phyloP scores from a whole-genome alignment of 192 early-diverging fungal species.

The Piromyces finnis region DNA sequence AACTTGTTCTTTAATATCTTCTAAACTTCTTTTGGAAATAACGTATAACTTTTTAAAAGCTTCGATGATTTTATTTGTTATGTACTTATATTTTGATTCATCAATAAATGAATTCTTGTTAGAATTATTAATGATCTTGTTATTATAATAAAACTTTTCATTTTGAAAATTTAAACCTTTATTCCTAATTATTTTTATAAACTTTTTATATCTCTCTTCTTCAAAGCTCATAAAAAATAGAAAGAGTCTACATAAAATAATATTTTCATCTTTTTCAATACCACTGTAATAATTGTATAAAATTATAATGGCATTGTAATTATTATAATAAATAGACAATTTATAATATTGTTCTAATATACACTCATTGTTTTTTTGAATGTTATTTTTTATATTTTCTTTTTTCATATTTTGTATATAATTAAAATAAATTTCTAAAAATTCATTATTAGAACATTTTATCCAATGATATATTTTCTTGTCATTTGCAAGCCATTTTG shows the following conservation, averaged over 20 bases:
- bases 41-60: neutral
- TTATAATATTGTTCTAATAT: neutral
- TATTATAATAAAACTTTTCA: neutral
- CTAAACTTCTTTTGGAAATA: neutral
- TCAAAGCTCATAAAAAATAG: neutral
- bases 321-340: neutral
- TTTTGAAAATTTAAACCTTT: neutral
- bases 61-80: neutral
- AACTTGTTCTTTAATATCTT: neutral
- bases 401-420: neutral
- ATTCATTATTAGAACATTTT: neutral
- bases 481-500: neutral
- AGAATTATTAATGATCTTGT: rapidly evolving
- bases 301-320: neutral
- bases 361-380: too few relatives aligned
- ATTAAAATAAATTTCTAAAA: neutral
- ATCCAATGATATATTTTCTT: neutral
- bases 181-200: neutral
- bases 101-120: neutral
- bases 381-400: too few relatives aligned
- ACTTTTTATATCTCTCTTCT: neutral
- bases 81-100: neutral
- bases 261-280: neutral
- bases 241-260: neutral
- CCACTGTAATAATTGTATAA: neutral